Evolutionary conservation across 768 basidiomycete genomes (phyloP), one percentile per base, ranked within the genome.

Genomic region (Suillus decipiens): DNA sequence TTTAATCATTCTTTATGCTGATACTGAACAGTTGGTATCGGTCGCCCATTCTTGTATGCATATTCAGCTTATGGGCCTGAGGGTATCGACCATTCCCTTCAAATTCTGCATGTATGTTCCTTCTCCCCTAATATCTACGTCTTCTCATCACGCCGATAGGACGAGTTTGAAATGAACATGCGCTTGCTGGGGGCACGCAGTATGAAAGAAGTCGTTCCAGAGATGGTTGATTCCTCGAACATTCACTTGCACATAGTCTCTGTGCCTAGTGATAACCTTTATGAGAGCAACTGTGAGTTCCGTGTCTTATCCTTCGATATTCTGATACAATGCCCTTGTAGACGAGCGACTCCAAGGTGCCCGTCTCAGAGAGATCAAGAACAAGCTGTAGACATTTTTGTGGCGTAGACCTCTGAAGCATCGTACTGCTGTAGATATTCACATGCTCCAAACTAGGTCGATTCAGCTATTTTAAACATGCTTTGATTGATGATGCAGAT

Each of bases 161-260:
- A 94, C 70, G 95, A 97, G 75, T 92, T 97, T 70, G 92, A 95
- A 79, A 96, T 96, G 95, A 93, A 95, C 76, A 83, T 96, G 84
- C 88, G 94, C 22, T 80, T 96, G 1, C 77, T 98, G 33, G 95
- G 95, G 8, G 94, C 93, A 1, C 84, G 80, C 2, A 90, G 85
- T 0, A 74, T 96, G 33, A 83, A 84, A 59, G 92, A 96, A 51
- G 79, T 96, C 62, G 84, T 85, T 4, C 91, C 89, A 1, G 83
- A 85, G 51, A 92, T 96, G 93, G 91, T 96, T 14, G 89, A 96
- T 69, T 86, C 87, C 4, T 69, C 69, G 56, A 72, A 60, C 45
- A 66, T 77, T 9, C 69, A 73, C 47, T 63, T 71, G 1, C 77
- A 72, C 58, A 71, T 69, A 12, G 73, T 71, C 8, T 33, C 70